Evolutionary conservation across 257 asterid genomes (phyloP).

Genomic region (Solanum arcanum): DNA sequence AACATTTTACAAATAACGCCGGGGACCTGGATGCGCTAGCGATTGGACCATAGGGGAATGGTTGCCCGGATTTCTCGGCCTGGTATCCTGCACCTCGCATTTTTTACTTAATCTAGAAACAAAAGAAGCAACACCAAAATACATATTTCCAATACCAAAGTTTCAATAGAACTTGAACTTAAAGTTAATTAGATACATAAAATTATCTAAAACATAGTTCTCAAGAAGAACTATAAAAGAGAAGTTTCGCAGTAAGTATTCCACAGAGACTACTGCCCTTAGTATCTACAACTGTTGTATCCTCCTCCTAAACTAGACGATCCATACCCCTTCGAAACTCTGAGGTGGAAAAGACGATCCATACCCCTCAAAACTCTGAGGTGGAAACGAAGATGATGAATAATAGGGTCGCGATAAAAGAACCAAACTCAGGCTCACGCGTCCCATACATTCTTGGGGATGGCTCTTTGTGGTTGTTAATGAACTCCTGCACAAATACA

Average conservation of each 20-base stretch:
- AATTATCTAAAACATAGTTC: not conserved
- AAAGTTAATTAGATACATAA: not conserved
- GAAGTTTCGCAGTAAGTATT: not conserved
- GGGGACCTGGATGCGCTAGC: too few relatives aligned
- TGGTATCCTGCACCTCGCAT: too few relatives aligned
- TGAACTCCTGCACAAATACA: slow-evolving; percentile 3
- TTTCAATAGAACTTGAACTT: not conserved
- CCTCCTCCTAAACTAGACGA: slow-evolving; percentile 5
- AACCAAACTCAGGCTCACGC: not conserved
- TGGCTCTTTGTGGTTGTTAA: slow-evolving; percentile 1
- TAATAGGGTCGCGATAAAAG: slow-evolving; percentile 1
- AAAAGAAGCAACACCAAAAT: not conserved
- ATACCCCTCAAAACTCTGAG: not conserved
- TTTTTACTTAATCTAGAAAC: too few relatives aligned
- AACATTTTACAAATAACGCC: too few relatives aligned
- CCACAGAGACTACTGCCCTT: not conserved
- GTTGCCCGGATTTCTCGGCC: too few relatives aligned
- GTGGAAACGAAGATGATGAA: not conserved
- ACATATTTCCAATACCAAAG: not conserved
- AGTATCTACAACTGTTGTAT: slow-evolving; percentile 2
- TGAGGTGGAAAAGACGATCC: not conserved
- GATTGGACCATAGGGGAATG: too few relatives aligned
- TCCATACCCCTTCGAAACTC: slow-evolving; percentile 5
- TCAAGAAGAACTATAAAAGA: too few relatives aligned
- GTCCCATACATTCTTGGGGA: not conserved